Conservation (phyloP, 306 rosid species). For the Rosa lucieae region DNA sequence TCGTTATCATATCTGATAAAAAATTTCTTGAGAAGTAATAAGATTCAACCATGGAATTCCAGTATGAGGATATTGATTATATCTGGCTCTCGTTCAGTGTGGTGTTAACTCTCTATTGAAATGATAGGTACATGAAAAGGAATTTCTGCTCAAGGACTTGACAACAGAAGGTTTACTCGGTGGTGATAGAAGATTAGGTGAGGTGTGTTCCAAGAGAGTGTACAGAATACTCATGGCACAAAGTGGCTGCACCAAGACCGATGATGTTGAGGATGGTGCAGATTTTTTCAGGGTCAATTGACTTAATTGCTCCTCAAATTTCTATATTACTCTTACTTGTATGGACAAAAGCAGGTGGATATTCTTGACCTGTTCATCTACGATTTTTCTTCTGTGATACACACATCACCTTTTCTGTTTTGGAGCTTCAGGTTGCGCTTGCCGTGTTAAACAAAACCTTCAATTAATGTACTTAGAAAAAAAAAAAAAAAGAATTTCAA, state of each 20-base stretch:
- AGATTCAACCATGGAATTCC: neutral
- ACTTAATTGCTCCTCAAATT: slow-evolving; percentile 10
- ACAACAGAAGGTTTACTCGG: slow-evolving; percentile 65
- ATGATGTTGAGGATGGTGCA: slow-evolving; percentile 90
- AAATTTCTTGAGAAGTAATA: neutral
- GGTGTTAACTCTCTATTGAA: neutral
- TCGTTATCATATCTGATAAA: neutral
- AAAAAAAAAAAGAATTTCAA: neutral
- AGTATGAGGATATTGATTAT: neutral
- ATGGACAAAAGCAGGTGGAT: neutral
- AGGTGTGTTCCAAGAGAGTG: slow-evolving; percentile 89
- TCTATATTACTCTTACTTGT: neutral
- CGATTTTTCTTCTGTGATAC: neutral
- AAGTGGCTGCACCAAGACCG: slow-evolving; percentile 71
- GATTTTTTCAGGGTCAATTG: slow-evolving; percentile 59
- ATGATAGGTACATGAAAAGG: slow-evolving; percentile 78
- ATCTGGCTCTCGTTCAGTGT: neutral
- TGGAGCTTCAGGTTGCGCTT: neutral
- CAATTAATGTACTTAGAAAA: neutral
- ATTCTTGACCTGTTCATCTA: neutral
- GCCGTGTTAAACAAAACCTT: neutral
- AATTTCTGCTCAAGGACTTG: slow-evolving; percentile 82
- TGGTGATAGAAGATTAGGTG: slow-evolving; percentile 81
- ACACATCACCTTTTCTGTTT: neutral
- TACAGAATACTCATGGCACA: slow-evolving; percentile 85